These are phyloP conservation scores for Calocera viscosa DNA, from an alignment of 768 basidiomycete species.

Conservation along the genomic window DNA sequence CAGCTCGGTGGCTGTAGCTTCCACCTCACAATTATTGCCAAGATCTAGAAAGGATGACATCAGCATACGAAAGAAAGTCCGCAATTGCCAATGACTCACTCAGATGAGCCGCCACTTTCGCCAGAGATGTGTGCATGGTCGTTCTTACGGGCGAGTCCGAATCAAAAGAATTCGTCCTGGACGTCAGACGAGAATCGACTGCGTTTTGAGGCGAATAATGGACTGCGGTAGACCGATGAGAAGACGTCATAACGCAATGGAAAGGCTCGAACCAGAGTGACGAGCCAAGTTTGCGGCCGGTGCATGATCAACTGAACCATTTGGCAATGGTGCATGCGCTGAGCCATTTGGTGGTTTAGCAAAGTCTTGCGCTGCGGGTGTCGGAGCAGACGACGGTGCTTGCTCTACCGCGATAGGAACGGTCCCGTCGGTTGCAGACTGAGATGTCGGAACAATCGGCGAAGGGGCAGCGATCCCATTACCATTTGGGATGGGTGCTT, in stretches of 20 bases:
- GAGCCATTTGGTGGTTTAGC: neutral
- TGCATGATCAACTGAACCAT: neutral
- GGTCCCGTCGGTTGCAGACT: no score
- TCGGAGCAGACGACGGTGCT: no score
- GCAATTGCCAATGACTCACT: neutral
- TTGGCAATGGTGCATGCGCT: neutral
- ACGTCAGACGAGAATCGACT: neutral
- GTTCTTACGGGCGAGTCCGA: neutral
- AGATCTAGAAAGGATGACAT: slow-evolving; percentile 19
- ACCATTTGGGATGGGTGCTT: neutral
- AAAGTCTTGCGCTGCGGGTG: neutral
- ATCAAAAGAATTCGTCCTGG: neutral
- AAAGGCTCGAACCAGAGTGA: neutral
- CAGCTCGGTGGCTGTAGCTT: slow-evolving; percentile 31
- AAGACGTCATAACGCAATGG: neutral
- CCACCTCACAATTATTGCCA: slow-evolving; percentile 29
- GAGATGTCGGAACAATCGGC: neutral
- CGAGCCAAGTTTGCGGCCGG: neutral
- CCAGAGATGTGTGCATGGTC: neutral
- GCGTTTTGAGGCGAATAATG: neutral
- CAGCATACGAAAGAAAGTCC: neutral
- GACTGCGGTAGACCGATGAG: neutral
- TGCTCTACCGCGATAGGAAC: no score
- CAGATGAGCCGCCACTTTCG: neutral
- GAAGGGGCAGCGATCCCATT: neutral